These are phyloP conservation scores for Pythium insidiosum DNA, from an alignment of 352 stramenopile genomes.

Conservation along the genomic window DNA sequence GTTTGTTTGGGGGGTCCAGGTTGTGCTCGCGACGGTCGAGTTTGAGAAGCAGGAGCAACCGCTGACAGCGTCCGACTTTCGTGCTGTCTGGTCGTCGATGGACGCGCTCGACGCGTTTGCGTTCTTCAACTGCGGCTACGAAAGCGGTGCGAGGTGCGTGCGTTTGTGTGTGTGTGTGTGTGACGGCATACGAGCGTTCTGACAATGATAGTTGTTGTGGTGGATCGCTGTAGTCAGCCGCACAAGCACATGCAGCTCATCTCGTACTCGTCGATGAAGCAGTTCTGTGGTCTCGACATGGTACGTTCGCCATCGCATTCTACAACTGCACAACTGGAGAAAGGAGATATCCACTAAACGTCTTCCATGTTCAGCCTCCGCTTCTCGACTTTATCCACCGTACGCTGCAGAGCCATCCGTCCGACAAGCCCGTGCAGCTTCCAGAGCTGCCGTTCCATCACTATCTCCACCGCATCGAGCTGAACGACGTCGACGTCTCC, in stretches of 20 bases:
- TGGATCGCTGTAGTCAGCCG: conserved; percentile 61
- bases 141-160: conserved; percentile 64
- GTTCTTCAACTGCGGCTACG: conserved; percentile 83
- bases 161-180: too few species aligned
- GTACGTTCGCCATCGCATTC: conserved; percentile 11
- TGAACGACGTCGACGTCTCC: conserved; percentile 22
- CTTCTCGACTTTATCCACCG: conserved; percentile 69
- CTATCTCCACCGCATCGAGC: conserved; percentile 55
- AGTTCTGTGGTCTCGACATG: conserved; percentile 50
- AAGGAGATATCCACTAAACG: too few species aligned
- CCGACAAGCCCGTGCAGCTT: conserved; percentile 36
- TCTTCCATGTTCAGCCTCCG: conserved; percentile 48
- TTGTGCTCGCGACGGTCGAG: conserved; percentile 64
- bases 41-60: conserved; percentile 59
- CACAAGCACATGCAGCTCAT: conserved; percentile 87
- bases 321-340: background rate
- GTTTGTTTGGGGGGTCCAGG: conserved; percentile 13
- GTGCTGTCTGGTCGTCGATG: conserved; percentile 73
- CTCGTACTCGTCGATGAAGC: conserved; percentile 64
- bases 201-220: too few species aligned
- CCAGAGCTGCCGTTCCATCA: conserved; percentile 64
- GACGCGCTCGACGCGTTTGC: conserved; percentile 55
- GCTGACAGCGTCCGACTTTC: conserved; percentile 38
- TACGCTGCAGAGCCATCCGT: conserved; percentile 24
- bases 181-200: too few species aligned